phyloP scores from a whole-genome alignment of 2,329 filamentous ascomycete species.

The Aspergillus bombycis region DNA sequence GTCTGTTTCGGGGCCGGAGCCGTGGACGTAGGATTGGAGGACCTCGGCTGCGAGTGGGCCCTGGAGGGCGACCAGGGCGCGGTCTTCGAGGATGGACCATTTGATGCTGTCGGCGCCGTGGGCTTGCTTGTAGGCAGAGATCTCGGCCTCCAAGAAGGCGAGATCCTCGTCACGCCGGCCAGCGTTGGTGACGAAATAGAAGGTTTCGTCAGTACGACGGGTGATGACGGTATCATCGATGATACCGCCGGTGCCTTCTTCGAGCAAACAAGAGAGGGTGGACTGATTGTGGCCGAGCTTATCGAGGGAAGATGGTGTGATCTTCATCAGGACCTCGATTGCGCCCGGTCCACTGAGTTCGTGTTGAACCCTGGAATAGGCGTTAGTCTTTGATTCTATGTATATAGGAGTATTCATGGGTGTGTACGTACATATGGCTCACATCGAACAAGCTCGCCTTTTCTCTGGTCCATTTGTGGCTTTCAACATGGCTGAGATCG shows the following conservation, averaged over 20 bases:
- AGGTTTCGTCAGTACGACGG: slow-evolving; percentile 70
- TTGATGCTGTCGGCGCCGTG: slow-evolving; percentile 58
- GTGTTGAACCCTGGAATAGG: slow-evolving; percentile 68
- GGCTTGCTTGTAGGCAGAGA: slow-evolving; percentile 62
- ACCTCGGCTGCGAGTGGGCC: slow-evolving; percentile 76
- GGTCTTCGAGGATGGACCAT: slow-evolving; percentile 72
- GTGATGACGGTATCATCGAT: slow-evolving; percentile 94
- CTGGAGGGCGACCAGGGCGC: slow-evolving; percentile 85
- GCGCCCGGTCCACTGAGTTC: slow-evolving; percentile 80
- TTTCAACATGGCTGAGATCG: slow-evolving; percentile 75
- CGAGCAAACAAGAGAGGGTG: slow-evolving; percentile 82
- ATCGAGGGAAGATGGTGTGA: slow-evolving; percentile 77
- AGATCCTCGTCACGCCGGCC: slow-evolving; percentile 88
- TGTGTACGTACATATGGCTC: slow-evolving; percentile 78
- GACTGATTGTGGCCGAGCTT: slow-evolving; percentile 69
- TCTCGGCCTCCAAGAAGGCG: slow-evolving; percentile 71
- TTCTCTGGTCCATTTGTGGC: slow-evolving; percentile 85
- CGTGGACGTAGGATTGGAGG: slow-evolving; percentile 65
- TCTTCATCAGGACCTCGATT: slow-evolving; percentile 75
- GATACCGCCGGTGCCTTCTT: slow-evolving; percentile 81
- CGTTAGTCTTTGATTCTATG: neutral
- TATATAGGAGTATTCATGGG: neutral
- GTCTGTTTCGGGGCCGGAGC: slow-evolving; percentile 52
- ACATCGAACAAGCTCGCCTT: slow-evolving; percentile 95
- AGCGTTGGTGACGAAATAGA: slow-evolving; percentile 95